Base-by-base conservation (phyloP, 371 early-diverging fungal species). In the Mucor velutinosus region DNA sequence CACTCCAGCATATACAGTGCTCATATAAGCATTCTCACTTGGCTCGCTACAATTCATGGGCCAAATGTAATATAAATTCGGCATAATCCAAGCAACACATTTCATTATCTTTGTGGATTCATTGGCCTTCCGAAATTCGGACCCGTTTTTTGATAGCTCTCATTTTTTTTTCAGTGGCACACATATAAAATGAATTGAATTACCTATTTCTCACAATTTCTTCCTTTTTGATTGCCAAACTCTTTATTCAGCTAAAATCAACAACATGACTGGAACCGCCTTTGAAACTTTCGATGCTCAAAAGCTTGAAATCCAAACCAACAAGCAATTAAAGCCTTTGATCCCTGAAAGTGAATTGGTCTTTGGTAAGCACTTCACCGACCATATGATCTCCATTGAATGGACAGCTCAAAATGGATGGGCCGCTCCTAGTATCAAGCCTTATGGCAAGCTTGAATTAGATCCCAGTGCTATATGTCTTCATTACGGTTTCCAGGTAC, bases 311-410 rank as follows among this genome's bases (percentile, higher is more conserved):
- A 41, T 69, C 15, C 35, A 69, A 32, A 37, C 27, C 8, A 51
- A 17, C 15, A 59, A 63, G 81, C 30, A 63, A 49, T 29, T 51
- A 12, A 69, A 69, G 41, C 59, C 69, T 59, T 59, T 69, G 19
- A 19, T 69, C 11, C 60, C 63, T 21, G 69, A 89, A 73, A 86
- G 92, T 66, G 76, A 93, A 39, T 76, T 97, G 45, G 82, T 89
- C 29, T 97, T 97, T 76, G 97, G 97, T 43, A 86, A 89, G 68
- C 77, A 86, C 47, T 97, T 97, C 66, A 83, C 95, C 10, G 95
- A 97, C 82, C 95, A 97, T 83, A 97, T 97, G 97, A 79, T 95
- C 53, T 78, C 73, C 35, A 76, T 89, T 51, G 90, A 92, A 74
- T 95, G 92, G 91, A 76, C 84, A 51, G 82, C 74, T 19, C 79